Percentiles rank a stretch among this genome's conserved stretches.
Evolutionary conservation across 495 filamentous ascomycete species (phyloP).

Genomic region (Tuber borchii): DNA sequence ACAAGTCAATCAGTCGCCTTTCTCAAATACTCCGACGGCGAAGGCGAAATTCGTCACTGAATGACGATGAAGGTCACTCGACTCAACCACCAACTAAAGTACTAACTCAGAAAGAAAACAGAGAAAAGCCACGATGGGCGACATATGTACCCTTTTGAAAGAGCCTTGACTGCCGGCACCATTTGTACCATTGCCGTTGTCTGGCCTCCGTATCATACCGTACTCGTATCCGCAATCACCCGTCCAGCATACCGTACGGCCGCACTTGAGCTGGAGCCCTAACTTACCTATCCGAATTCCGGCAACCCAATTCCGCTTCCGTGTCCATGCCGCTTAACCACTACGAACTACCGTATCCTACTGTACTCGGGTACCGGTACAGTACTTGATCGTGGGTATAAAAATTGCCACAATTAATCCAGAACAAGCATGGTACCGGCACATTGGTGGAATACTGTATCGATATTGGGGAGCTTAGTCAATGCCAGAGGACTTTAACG

Average conservation of each 20-base stretch:
- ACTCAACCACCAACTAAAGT: background rate
- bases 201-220: background rate
- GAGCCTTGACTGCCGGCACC: background rate
- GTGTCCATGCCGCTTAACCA: background rate
- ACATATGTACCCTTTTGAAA: background rate
- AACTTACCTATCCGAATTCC: background rate
- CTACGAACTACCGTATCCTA: background rate
- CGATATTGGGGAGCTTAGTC: background rate
- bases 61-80: background rate
- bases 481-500: background rate
- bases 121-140: background rate
- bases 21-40: background rate
- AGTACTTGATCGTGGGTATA: background rate
- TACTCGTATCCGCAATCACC: background rate
- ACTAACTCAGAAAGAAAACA: background rate
- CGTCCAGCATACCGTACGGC: background rate
- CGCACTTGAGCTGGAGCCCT: background rate
- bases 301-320: background rate
- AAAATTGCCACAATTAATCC: background rate
- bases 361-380: too few species aligned
- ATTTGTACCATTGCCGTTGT: background rate
- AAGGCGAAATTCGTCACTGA: background rate
- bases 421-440: background rate
- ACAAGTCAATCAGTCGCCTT: background rate
- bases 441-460: background rate